These are phyloP conservation scores for Coniella lustricola DNA, from an alignment of 2,329 filamentous ascomycete genomes.

Conservation along the genomic window DNA sequence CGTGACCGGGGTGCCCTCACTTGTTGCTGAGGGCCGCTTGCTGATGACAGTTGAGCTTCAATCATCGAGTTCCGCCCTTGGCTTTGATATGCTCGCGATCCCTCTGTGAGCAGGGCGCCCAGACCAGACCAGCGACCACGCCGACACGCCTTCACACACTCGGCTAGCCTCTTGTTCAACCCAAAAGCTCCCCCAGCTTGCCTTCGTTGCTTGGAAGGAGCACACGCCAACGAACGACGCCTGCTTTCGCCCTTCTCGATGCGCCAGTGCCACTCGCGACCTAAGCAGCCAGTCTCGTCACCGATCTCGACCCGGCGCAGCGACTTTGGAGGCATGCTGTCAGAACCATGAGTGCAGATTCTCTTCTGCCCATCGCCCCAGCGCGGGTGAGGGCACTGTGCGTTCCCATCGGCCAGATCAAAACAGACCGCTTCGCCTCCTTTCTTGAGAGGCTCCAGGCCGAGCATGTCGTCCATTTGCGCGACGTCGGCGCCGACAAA, in stretches of 20 bases:
- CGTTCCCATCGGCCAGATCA: constrained; percentile 81
- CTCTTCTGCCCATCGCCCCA: constrained; percentile 82
- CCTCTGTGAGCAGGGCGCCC: constrained; percentile 5
- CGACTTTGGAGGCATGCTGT: constrained; percentile 14
- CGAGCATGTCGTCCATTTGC: constrained; percentile 75
- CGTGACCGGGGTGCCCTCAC: constrained; percentile 1
- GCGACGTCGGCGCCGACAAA: constrained; percentile 79
- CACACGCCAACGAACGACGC: not conserved
- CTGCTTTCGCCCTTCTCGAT: not conserved
- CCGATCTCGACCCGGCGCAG: not conserved
- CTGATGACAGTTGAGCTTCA: constrained; percentile 14
- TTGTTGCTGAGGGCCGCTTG: not conserved
- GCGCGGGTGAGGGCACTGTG: constrained; percentile 84
- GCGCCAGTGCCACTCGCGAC: not conserved
- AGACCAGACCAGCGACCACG: constrained; percentile 8
- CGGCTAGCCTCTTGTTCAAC: not conserved
- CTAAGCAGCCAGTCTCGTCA: constrained; percentile 1
- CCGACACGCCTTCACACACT: not conserved
- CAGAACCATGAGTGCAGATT: constrained; percentile 69
- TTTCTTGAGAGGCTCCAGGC: constrained; percentile 73
- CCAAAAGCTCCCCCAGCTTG: not conserved
- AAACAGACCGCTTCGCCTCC: constrained; percentile 67
- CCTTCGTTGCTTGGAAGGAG: not conserved
- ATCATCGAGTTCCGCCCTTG: constrained; percentile 3
- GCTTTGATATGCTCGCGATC: constrained; percentile 1